phyloP scores from a whole-genome alignment of 139 green algal species.

The Chlorella sp. region DNA sequence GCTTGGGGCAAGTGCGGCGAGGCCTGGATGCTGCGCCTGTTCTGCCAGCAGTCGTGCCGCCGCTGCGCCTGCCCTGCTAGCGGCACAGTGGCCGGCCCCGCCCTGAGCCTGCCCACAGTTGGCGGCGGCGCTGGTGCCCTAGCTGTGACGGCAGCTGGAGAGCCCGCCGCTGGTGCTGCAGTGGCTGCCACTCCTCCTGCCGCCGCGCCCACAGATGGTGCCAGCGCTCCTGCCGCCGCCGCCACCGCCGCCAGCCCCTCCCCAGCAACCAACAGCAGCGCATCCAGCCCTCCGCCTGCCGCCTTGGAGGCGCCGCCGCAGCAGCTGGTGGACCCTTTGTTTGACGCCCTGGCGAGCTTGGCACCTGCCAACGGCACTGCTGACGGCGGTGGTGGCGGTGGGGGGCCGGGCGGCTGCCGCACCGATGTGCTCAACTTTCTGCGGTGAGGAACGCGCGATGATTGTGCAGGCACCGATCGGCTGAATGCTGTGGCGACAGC shows the following conservation, averaged over 20 bases:
- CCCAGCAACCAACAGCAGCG: background rate
- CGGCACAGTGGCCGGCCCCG: background rate
- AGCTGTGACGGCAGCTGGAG: background rate
- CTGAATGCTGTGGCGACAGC: too few relatives aligned
- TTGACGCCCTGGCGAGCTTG: background rate
- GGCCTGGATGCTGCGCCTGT: background rate
- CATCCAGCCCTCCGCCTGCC: background rate
- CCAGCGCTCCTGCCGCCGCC: background rate
- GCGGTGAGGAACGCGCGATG: too few relatives aligned
- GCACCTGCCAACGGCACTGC: background rate
- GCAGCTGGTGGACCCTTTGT: slow-evolving; percentile 16
- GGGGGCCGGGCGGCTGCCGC: background rate
- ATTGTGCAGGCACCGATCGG: background rate
- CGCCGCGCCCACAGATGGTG: background rate
- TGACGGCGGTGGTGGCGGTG: background rate
- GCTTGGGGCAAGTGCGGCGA: slow-evolving; percentile 16
- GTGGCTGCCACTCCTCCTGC: background rate
- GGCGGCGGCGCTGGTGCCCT: background rate
- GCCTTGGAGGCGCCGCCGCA: background rate
- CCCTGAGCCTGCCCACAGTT: background rate
- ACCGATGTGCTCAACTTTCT: slow-evolving; percentile 2
- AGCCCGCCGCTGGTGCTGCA: background rate
- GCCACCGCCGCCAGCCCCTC: background rate
- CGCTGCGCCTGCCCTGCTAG: background rate
- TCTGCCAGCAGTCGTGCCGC: slow-evolving; percentile 11